Conservation (phyloP, 139 green algal genomes). For the Picochlorum sp. region DNA sequence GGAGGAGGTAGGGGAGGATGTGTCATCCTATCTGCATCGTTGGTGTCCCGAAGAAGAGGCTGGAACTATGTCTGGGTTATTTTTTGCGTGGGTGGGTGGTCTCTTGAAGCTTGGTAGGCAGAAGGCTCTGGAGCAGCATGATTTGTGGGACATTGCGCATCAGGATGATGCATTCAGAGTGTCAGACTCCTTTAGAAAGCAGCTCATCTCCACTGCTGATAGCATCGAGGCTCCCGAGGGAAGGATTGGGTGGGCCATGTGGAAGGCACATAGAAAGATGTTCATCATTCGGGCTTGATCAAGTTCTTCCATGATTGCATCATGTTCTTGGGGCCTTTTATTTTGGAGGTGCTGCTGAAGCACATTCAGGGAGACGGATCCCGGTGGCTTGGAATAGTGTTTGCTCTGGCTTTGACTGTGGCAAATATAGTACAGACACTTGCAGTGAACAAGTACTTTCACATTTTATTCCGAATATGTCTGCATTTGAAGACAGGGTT, state of each 20-base stretch:
- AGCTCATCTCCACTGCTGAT: conserved; percentile 34
- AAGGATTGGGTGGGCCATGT: conserved; percentile 30
- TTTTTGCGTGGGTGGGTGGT: conserved; percentile 54
- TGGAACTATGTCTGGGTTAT: conserved; percentile 35
- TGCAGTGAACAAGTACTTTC: conserved; percentile 75
- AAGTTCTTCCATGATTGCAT: conserved; percentile 71
- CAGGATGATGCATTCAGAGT: conserved; percentile 43
- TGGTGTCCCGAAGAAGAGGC: conserved; percentile 62
- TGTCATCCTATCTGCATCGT: background rate
- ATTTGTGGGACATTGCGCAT: conserved; percentile 66
- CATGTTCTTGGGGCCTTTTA: conserved; percentile 66
- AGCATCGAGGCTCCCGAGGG: conserved; percentile 10
- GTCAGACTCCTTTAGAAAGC: conserved; percentile 31
- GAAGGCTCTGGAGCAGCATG: conserved; percentile 65
- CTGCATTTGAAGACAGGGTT: conserved; percentile 58
- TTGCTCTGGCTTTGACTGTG: conserved; percentile 36
- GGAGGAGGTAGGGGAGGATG: background rate
- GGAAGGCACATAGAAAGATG: conserved; percentile 16
- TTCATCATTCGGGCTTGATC: conserved; percentile 38
- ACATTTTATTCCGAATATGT: conserved; percentile 67
- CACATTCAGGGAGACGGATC: conserved; percentile 23
- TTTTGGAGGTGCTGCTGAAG: conserved; percentile 65
- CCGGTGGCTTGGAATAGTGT: conserved; percentile 21
- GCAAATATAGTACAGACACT: conserved; percentile 53
- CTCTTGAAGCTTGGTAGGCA: conserved; percentile 46